Base-by-base conservation (phyloP, 345 rosid species). In the Lumnitzera racemosa region DNA sequence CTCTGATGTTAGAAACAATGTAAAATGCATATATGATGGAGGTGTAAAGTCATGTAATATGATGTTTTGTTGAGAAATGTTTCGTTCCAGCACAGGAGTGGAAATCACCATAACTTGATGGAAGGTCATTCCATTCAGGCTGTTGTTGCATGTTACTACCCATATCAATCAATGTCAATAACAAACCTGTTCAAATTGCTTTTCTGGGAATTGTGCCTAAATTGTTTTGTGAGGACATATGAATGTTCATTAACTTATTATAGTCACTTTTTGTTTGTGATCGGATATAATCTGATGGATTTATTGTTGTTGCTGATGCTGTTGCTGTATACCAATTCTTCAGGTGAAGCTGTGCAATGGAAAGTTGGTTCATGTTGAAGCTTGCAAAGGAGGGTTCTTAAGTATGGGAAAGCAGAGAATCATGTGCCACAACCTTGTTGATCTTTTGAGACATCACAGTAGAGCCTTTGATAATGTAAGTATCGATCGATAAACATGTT, bases 301-400 rank as follows among this genome's bases (percentile, higher is more conserved):
- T 47, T 10, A 12, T 23, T 55, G 13, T 25, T 55, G 15, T 3
- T 55, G 15, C 0, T 25, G 3, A 5, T 24, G 57, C 4, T 23
- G 25, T 52, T 15, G 55, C 17, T 36, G 7, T 36, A 36, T 36
- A 36, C 7, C 1, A 1, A 59, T 12, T 52, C 51, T 46, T 55
- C 78, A 94, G 99, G 96, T 86, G 77, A 94, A 86, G 82, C 88
- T 90, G 62, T 88, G 97, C 81, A 90, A 88, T 61, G 97, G 97
- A 71, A 94, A 90, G 85, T 60, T 84, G 78, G 81, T 88, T 67
- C 86, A 81, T 13, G 84, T 90, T 27, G 99, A 94, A 73, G 88
- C 85, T 62, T 84, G 90, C 83, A 77, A 70, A 51, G 80, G 82
- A 64, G 95, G 99, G n/a, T 94, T 88, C 72, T 88, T 76, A 71